These are phyloP conservation scores for Geotrichum fermentans DNA, from an alignment of 1,139 yeast genomes.

Conservation along the genomic window DNA sequence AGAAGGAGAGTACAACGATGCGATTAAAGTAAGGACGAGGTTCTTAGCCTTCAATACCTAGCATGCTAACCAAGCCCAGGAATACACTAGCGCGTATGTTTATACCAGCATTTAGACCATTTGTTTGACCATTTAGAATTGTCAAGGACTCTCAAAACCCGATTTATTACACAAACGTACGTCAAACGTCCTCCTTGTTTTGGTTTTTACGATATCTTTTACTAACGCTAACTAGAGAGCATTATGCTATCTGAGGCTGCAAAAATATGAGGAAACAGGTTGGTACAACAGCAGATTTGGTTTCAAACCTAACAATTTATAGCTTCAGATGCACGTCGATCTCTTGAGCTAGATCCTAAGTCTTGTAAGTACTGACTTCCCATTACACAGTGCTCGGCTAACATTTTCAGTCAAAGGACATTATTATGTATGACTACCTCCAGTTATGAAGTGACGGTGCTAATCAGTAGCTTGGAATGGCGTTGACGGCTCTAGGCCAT, in stretches of 20 bases:
- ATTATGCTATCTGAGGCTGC: conserved; percentile 28
- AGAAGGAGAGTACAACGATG: conserved; percentile 38
- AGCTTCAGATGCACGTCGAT: conserved; percentile 36
- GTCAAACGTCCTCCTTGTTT: conserved; percentile 8
- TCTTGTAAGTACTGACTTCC: conserved; percentile 22
- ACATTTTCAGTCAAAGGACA: conserved; percentile 31
- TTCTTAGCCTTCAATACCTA: background rate
- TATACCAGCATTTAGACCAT: background rate
- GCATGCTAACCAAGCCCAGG: conserved; percentile 18
- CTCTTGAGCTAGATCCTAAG: conserved; percentile 34
- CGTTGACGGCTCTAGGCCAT: conserved; percentile 30
- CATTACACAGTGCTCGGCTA: background rate
- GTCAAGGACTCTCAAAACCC: conserved; percentile 31
- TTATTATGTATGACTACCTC: conserved; percentile 27
- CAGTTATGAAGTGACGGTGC: background rate
- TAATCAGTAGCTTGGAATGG: conserved; percentile 29
- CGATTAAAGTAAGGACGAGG: conserved; percentile 30
- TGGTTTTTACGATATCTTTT: background rate
- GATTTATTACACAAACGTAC: conserved; percentile 32
- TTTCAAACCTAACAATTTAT: background rate
- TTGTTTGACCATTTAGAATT: conserved; percentile 21
- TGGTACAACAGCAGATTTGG: conserved; percentile 5
- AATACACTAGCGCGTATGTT: conserved; percentile 32
- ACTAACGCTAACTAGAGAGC: conserved; percentile 26
- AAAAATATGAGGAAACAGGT: conserved; percentile 28